A percentile compares a stretch with the other conserved stretches of the same genome.
Conservation (phyloP, 352 stramenopile genomes). For the Globisporangium camurandrum region DNA sequence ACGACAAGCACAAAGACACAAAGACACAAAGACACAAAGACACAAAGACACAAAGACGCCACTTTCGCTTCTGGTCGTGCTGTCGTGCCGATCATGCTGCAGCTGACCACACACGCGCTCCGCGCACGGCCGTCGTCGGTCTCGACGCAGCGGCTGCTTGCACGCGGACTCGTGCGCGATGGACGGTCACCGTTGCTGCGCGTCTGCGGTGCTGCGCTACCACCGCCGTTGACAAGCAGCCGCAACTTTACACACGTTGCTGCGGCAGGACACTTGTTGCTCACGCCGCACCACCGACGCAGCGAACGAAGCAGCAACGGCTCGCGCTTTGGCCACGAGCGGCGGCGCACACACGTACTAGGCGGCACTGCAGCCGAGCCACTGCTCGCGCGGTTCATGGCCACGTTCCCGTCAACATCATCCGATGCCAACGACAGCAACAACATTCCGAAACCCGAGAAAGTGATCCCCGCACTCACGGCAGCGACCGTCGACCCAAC, state of each 20-base stretch:
- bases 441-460: too few species aligned
- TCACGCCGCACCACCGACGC: slow-evolving; percentile 1
- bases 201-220: background rate
- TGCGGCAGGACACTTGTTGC: too few species aligned
- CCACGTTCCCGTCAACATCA: slow-evolving; percentile 1
- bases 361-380: background rate
- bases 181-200: too few species aligned
- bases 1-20: background rate
- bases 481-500: slow-evolving; percentile 23
- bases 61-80: too few species aligned
- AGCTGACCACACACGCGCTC: slow-evolving; percentile 17
- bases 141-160: slow-evolving; percentile 4
- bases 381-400: slow-evolving; percentile 5
- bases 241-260: too few species aligned
- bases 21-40: slow-evolving; percentile 2
- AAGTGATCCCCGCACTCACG: background rate
- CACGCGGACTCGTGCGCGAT: slow-evolving; percentile 5
- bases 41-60: too few species aligned
- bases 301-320: background rate
- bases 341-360: slow-evolving; percentile 4
- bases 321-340: background rate
- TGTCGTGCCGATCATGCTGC: too few species aligned
- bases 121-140: slow-evolving; percentile 6
- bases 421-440: too few species aligned
- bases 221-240: too few species aligned